Evolutionary conservation across 2,329 filamentous ascomycete species (phyloP), one percentile per base, ranked within the genome.

Genomic region (Penicillium sp.): DNA sequence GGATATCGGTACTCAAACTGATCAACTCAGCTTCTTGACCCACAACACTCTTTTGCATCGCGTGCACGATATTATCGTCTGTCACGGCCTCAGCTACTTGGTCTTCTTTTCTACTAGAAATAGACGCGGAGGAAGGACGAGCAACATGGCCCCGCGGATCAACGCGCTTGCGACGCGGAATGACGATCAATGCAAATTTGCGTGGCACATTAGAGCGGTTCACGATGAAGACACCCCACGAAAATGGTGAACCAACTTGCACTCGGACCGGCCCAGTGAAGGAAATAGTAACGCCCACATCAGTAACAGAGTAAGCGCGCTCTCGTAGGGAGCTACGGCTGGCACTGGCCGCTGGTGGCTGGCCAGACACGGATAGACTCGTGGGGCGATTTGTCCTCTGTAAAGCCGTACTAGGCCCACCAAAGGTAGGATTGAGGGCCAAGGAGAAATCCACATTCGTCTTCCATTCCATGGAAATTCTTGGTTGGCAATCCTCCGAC

Each of bases 221-320:
- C 54, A 86, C 79, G 39, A 87, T 81, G 58, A 87, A 84, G 4
- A 87, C 74, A 39, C 78, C 74, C 79, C 84, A 84, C 9, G 75
- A 74, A 65, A 87, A 86, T 3, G 79, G 73, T 37, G 79, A 74
- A 13, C 81, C 81, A n/a, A 84, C 78, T 9, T 74, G 67, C 11
- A 82, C 80, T 16, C 68, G 73, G 5, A 73, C 68, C 4, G 84
- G 82, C 0, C 82, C 81, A 5, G 79, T 79, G 61, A 87, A 81
- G 1, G 82, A 84, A 43, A 87, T 77, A 0, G 79, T 82, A 21
- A 87, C 71, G 9, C 79, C 81, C 48, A 79, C 60, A 46, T 78
- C 73, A 13, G 75, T 75, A 1, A 71, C 64, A 14, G 71, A 72
- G 57, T 73, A 73, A n/a, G 72, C 72, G 45, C 72, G 65, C 57